Base-by-base conservation (phyloP, 2,329 filamentous ascomycete genomes). In the Paradendryphiella salina region DNA sequence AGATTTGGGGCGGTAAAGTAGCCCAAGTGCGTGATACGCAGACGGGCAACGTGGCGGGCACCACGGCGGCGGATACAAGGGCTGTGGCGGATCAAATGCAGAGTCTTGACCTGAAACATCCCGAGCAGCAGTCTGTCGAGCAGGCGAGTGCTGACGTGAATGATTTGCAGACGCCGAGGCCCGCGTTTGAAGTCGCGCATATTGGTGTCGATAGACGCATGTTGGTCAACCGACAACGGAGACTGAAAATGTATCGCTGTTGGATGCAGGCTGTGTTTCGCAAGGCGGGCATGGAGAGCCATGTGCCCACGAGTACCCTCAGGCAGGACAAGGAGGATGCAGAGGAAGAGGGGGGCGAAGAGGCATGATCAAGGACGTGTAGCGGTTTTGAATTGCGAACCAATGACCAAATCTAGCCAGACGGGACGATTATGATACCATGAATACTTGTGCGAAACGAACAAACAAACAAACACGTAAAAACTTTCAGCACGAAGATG, bases 231-330 rank as follows among this genome's bases (percentile, higher is more conserved):
- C 85, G 94, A 59, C 89, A 92, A 46, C 84, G 87, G 66, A 88
- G 91, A 75, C 79, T 96, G 40, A 99, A 97, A 77, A 99, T 99
- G 94, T 97, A 97, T 75, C 85, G 94, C 54, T 97, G 93, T 78
- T 99, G 94, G 91, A 84, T 95, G 71, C 90, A 95, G 74, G 90
- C 88, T 23, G 84, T 85, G 3, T 95, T 94, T 72, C 84, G 80
- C 65, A 93, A 92, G 76, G 37, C 37, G 5, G 69, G 70, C 0
- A 28, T 55, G 34, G 59, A 64, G 51, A 72, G 67, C 36, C 43
- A 62, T 26, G 61, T 73, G 2, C 61, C 69, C 1, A 73, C 68
- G 8, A 72, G 69, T 52, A 71, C 70, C 17, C 35, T 72, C 45
- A 50, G 68, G 57, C 61, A 66, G 42, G 69, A 69, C 5, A 63